Percentiles rank a stretch among this genome's conserved stretches.
Evolutionary conservation across 495 filamentous ascomycete genomes (phyloP).

Genomic region (Lasiosphaeriaceae sp.): DNA sequence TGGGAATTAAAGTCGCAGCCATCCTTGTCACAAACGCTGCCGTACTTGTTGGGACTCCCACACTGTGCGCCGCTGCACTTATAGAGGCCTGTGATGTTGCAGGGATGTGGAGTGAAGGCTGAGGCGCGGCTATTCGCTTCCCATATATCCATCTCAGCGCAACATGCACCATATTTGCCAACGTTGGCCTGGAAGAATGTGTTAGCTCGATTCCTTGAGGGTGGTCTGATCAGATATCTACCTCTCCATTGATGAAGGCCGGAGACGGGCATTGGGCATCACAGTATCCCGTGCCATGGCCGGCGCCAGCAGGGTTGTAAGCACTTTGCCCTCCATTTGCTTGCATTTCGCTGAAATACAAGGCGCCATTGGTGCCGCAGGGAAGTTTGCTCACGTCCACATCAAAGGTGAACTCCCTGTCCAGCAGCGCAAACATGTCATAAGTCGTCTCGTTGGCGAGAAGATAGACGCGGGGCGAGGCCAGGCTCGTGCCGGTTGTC

Average conservation of each 20-base stretch:
- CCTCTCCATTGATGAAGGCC: constrained; percentile 66
- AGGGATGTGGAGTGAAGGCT: constrained; percentile 63
- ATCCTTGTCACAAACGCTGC: constrained; percentile 50
- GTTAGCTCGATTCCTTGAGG: not conserved
- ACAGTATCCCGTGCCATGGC: constrained; percentile 71
- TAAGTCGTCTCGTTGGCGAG: constrained; percentile 51
- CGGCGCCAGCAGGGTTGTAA: constrained; percentile 63
- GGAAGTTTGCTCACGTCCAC: constrained; percentile 62
- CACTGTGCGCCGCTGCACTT: constrained; percentile 44
- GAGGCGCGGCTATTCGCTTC: constrained; percentile 61
- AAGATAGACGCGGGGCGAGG: constrained; percentile 61
- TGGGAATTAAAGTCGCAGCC: constrained; percentile 45
- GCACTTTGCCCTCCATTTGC: constrained; percentile 53
- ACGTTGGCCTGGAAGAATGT: constrained; percentile 41
- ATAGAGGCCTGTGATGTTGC: constrained; percentile 43
- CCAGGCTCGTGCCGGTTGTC: constrained; percentile 33
- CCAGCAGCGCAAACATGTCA: constrained; percentile 55
- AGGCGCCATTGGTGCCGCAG: constrained; percentile 68
- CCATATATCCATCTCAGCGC: constrained; percentile 70
- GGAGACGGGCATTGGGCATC: constrained; percentile 65
- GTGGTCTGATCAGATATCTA: constrained; percentile 8
- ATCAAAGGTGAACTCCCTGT: constrained; percentile 65
- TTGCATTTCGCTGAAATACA: constrained; percentile 68
- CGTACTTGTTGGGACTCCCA: constrained; percentile 29
- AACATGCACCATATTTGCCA: constrained; percentile 57